Base-by-base conservation (phyloP, 805 yeast genomes). In the Saturnispora mendoncae region DNA sequence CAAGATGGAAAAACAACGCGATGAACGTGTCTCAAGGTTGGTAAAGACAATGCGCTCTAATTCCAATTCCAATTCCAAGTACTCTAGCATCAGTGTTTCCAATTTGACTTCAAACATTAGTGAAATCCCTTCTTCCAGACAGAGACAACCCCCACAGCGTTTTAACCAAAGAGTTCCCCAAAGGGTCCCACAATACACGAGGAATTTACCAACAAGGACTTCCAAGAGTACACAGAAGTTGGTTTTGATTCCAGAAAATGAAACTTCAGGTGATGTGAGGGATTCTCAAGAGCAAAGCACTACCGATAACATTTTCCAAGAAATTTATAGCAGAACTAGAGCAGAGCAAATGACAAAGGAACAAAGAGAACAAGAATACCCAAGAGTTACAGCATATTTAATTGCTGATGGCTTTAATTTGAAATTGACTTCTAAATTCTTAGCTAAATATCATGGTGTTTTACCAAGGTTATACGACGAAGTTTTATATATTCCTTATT, bases 301-400 rank as follows among this genome's bases (percentile, higher is more conserved):
- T 1, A 57, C 64, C 4, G 64, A 59, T 26, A 60, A 61, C 38
- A 58, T 61, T n/a, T 61, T 61, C 43, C 56, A 53, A 31, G 53
- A 52, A 31, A 51, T 53, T 27, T 49, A 57, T 34, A 46, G 47
- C 9, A 47, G 67, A 36, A 58, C 68, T 4, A 51, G 61, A 35
- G 83, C 79, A 4, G 84, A 74, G 53, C 59, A 69, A 41, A 68
- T 72, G 74, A 69, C 74, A 28, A 78, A 72, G 50, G 84, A 78
- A 30, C 65, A 66, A 24, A 56, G 84, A 34, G 75, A 77, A 6
- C 75, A 71, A 23, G 82, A 78, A 46, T 71, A 81, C 49, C 78
- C 94, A 31, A 63, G 98, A 47, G 87, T 88, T 42, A 88, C 97
- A 0, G 97, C 97, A 1, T 90, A 90, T 61, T 74, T 86, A 49